Conservation (phyloP, 208 protist genomes). For the Strigomonas culicis region DNA sequence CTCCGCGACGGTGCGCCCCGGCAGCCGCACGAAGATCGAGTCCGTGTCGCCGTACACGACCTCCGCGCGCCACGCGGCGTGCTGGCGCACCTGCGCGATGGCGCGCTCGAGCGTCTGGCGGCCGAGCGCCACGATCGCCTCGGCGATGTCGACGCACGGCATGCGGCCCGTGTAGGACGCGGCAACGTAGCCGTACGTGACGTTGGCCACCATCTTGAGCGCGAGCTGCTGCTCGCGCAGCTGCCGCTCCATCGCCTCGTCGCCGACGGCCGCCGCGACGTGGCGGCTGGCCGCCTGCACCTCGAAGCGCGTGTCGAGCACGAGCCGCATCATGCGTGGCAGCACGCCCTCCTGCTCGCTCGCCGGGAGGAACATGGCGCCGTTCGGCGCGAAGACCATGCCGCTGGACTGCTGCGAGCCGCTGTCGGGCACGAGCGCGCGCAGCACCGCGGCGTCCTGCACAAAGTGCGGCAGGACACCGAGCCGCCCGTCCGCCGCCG, state of each 20-base stretch:
- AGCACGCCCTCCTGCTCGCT: conserved; percentile 60
- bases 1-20: conserved; percentile 49
- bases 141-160: conserved; percentile 96
- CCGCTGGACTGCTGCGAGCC: conserved; percentile 14
- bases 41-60: conserved; percentile 99
- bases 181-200: conserved; percentile 99
- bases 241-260: conserved; percentile 42
- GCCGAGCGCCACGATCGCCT: conserved; percentile 97
- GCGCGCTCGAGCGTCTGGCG: conserved; percentile 98
- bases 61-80: conserved; percentile 90
- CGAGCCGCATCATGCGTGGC: conserved; percentile 63
- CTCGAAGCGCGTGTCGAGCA: conserved; percentile 84
- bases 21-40: conserved; percentile 97
- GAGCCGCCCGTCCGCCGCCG: conserved; percentile 32
- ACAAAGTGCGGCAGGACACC: conserved; percentile 62
- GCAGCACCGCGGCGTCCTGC: conserved; percentile 34
- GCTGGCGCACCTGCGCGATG: conserved; percentile 94
- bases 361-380: conserved; percentile 65
- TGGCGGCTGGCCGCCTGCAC: conserved; percentile 69
- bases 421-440: conserved; percentile 82
- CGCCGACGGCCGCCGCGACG: conserved; percentile 42
- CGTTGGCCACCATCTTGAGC: conserved; percentile 99
- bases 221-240: conserved; percentile 98
- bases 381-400: conserved; percentile 69
- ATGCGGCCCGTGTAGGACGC: conserved; percentile 97